These are phyloP conservation scores for Nannochloropsis oceanica DNA, from an alignment of 108 stramenopile genomes.

Conservation along the genomic window DNA sequence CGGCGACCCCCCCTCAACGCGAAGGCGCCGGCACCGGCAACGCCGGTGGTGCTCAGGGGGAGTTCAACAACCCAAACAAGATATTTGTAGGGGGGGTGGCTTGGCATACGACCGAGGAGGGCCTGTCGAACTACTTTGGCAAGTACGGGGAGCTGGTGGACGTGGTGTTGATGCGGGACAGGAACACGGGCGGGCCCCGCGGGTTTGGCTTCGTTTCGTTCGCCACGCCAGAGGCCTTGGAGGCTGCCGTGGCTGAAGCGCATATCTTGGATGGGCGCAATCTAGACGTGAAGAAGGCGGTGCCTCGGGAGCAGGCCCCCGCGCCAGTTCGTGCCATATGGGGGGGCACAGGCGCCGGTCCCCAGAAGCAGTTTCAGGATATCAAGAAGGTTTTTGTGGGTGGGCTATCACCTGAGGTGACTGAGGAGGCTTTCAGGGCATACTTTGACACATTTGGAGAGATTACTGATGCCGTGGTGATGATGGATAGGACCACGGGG, in stretches of 20 bases:
- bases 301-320: conserved; percentile 41
- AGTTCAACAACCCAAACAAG: conserved; percentile 4
- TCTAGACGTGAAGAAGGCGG: conserved; percentile 44
- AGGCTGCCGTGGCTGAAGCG: conserved; percentile 4
- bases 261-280: conserved; percentile 43
- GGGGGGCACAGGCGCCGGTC: background rate
- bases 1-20: background rate
- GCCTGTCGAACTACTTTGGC: conserved; percentile 32
- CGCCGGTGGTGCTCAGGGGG: background rate
- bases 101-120: conserved; percentile 42
- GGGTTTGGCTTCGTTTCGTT: conserved; percentile 44
- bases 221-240: conserved; percentile 16
- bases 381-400: conserved; percentile 37
- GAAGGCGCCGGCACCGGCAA: background rate
- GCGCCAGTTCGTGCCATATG: background rate
- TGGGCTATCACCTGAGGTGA: conserved; percentile 34
- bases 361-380: background rate
- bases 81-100: conserved; percentile 41
- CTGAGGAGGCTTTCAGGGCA: conserved; percentile 37
- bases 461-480: conserved; percentile 33
- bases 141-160: conserved; percentile 38
- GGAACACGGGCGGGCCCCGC: conserved; percentile 38
- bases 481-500: conserved; percentile 36
- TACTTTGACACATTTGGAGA: conserved; percentile 36
- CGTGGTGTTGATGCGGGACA: conserved; percentile 42